Conservation (phyloP, 164 flowering plant species). For the Stephania japonica region DNA sequence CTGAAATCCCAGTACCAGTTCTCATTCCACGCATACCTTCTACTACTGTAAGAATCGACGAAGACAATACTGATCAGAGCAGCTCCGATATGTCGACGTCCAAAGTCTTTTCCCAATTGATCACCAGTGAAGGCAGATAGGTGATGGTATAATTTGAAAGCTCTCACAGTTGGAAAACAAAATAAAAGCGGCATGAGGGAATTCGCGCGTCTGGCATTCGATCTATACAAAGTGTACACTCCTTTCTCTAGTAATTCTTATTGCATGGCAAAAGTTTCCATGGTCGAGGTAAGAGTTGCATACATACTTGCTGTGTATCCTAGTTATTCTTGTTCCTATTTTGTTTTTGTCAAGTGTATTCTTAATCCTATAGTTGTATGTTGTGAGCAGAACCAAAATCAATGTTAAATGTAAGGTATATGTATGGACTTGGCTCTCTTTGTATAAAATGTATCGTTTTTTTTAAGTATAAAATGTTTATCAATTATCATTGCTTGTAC, state of each 20-base stretch:
- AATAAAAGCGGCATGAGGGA: background rate
- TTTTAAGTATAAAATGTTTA: too few relatives aligned
- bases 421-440: too few relatives aligned
- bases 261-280: too few relatives aligned
- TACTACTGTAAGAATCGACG: constrained; percentile 9
- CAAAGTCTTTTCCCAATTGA: constrained; percentile 26
- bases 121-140: constrained; percentile 28
- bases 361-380: background rate
- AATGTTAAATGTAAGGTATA: too few relatives aligned
- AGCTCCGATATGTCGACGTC: constrained; percentile 10
- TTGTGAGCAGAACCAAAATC: background rate
- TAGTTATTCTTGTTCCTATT: background rate
- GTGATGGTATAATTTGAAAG: background rate
- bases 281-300: too few relatives aligned
- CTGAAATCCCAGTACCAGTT: constrained; percentile 6
- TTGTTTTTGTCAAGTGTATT: too few relatives aligned
- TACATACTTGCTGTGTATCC: background rate
- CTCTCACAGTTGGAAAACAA: background rate
- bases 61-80: constrained; percentile 2
- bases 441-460: too few relatives aligned
- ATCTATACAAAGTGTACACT: background rate
- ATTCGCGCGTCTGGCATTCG: background rate
- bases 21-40: constrained; percentile 15
- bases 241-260: background rate
- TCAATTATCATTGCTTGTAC: too few relatives aligned